Base-by-base conservation (phyloP, 208 protist species). In the Acanthamoeba healyi region DNA sequence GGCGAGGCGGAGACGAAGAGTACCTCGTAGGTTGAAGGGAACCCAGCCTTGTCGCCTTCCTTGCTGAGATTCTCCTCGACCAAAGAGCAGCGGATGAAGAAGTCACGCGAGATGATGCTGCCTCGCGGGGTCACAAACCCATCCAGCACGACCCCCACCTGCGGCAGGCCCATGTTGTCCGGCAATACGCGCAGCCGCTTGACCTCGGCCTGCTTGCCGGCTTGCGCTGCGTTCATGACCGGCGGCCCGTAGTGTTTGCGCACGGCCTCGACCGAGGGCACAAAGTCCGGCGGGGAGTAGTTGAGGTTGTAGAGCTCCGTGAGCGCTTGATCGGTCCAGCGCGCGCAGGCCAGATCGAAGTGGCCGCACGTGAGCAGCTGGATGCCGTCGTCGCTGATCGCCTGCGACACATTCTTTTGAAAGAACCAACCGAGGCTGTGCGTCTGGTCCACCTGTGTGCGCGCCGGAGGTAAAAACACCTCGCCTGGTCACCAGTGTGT, bases 21-120 rank as follows among this genome's bases (percentile, higher is more conserved):
- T 40, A 74, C 65, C 65, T 74, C 65, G 65, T 26, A 81, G 38
- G 70, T 81, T 32, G 70, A 81, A 38, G 12, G 12, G 70, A 49
- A 81, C 6, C 70, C 70, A 7, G 70, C 70, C n/a, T 32, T 36
- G n/a, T 67, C 12, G 29, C 5, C 61, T 5, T 67, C n/a, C 5
- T 36, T 12, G 12, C 19, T 5, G 61, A 67, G 61, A 10, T 4
- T 0, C 29, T 67, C 61, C 26, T 38, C 29, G 29, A 7, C 61
- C 2, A 67, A 36, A 29, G 61, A 32, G 29, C 61, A 36, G 29
- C n/a, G 61, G n/a, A 67, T 32, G 61, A 67, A 67, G 61, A 67
- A 32, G 61, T 67, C 61, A 29, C 61, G 61, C 12, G 61, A 67
- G 61, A 67, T 15, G 61, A 67, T 67, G 29, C 61, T 67, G 29